Evolutionary conservation across 2,329 filamentous ascomycete species (phyloP), one percentile per base, ranked within the genome.

Genomic region (Chrysosporium queenslandicum): DNA sequence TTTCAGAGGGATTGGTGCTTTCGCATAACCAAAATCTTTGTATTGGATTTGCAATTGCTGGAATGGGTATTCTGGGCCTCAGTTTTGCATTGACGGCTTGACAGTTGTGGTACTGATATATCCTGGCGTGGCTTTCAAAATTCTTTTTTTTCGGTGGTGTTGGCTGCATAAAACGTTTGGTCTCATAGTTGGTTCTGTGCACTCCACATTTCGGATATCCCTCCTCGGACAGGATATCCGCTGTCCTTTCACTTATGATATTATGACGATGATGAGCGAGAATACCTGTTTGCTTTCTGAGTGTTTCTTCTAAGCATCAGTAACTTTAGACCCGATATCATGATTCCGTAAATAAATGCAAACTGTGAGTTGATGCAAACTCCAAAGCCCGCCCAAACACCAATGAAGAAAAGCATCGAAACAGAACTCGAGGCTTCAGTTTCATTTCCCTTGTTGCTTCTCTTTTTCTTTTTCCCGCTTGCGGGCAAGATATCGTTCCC

Each of bases 51-150:
- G 68, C 68, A 6, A 62, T 71, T 50, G 64, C 61, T 14, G 72
- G 92, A 1, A 97, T 97, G 90, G 82, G 81, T 0, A 72, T 97
- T 53, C 74, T 98, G 70, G 91, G 90, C 0, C 59, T 92, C 49
- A 94, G 87, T 67, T 88, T 83, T 69, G 88, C 90, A 34, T 74
- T 95, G 58, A 90, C 87, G n/a, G 81, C 85, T 34, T 68, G 50
- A 66, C 46, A 12, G 8, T 12, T 18, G n/a, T 25, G 39, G 20
- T 25, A 9, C 20, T 25, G 18, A 11, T 16, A 2, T 7, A n/a
- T n/a, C n/a, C n/a, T n/a, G n/a, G n/a, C n/a, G n/a, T n/a, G n/a
- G n/a, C n/a, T n/a, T n/a, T n/a, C n/a, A n/a, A n/a, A n/a, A n/a
- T n/a, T n/a, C n/a, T n/a, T n/a, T n/a, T n/a, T n/a, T n/a, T n/a